Percentiles rank a stretch among this genome's conserved stretches.
Conservation (phyloP, 2,329 filamentous ascomycete genomes). For the Epichloe uncinata region DNA sequence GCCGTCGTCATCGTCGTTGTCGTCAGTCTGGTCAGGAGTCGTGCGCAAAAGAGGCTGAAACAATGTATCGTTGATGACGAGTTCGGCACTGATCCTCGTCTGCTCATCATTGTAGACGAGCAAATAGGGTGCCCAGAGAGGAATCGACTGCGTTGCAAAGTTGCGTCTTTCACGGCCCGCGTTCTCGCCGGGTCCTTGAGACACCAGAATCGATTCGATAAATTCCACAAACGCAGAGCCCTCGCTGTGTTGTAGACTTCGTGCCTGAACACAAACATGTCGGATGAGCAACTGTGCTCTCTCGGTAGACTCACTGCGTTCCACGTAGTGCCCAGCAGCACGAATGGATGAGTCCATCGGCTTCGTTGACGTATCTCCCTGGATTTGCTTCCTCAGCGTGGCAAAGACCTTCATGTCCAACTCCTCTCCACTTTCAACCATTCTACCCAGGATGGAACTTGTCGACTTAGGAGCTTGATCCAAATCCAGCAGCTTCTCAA, state of each 20-base stretch:
- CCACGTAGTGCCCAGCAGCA: conserved; percentile 41
- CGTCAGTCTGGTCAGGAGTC: not conserved
- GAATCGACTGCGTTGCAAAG: conserved; percentile 15
- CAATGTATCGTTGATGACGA: conserved; percentile 30
- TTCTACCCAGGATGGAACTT: conserved; percentile 40
- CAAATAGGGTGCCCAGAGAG: conserved; percentile 38
- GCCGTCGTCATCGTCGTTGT: not conserved
- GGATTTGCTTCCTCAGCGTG: conserved; percentile 41
- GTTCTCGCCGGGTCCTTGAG: conserved; percentile 16
- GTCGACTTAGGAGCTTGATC: conserved; percentile 41
- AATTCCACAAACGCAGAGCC: conserved; percentile 36
- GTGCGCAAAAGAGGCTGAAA: conserved; percentile 19
- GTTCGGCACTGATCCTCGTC: conserved; percentile 28
- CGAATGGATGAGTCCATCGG: conserved; percentile 43
- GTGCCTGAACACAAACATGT: conserved; percentile 31
- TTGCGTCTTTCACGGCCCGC: conserved; percentile 10
- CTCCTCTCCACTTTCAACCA: conserved; percentile 38
- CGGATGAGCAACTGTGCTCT: conserved; percentile 26
- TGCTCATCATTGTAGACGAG: conserved; percentile 32
- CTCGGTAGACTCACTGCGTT: conserved; percentile 21
- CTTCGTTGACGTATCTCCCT: conserved; percentile 27
- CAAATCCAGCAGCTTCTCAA: conserved; percentile 52
- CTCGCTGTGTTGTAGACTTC: conserved; percentile 31
- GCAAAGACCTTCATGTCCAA: conserved; percentile 39
- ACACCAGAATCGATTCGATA: conserved; percentile 16